Evolutionary conservation across 139 green algal species (phyloP), one percentile per base, ranked within the genome.

Genomic region (Limnomonas spitsbergensis): DNA sequence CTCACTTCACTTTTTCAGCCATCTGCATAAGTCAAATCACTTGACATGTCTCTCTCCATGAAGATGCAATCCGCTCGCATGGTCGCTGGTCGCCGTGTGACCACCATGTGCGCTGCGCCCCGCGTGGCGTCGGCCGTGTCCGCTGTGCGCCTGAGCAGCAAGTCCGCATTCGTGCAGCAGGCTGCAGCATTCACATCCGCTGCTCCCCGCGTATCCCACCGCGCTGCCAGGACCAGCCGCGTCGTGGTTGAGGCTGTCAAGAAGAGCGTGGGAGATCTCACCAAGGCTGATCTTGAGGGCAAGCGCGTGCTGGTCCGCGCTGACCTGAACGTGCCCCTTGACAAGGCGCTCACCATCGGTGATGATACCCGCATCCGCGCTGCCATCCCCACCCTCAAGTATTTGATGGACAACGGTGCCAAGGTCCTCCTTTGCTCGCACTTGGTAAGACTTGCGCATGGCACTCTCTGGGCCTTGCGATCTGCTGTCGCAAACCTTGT

Each of bases 351-450:
- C 1, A 95, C 93, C 52, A 98, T 99, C 89, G 98, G 91, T n/a
- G 96, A 98, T 81, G 96, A 99, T 91, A 99, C 96, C 35, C 92
- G 96, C 82, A 98, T 99, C 83, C 89, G 96, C 35, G 96, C 95
- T 73, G 95, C 96, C 3, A 84, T 99, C 54, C 96, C 96, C 70
- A 99, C 96, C 37, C 87, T 99, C 26, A 95, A 97, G 87, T 97
- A 96, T 85, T 91, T 99, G 72, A 71, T 93, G 36, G 91, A 98
- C 76, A 98, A 98, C 85, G 96, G 96, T 73, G 96, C 96, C 76
- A 98, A 98, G 89, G 94, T 99, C 27, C 88, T 99, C 66, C 90
- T 99, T 42, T 95, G 93, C 77, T 96, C 88, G 37, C 96, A 99
- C 89, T 81, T 99, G 90, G 93, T 96, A 66, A 79, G 91, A 38